phyloP scores from a whole-genome alignment of 371 early-diverging fungal species.

The Entomophthora muscae region DNA sequence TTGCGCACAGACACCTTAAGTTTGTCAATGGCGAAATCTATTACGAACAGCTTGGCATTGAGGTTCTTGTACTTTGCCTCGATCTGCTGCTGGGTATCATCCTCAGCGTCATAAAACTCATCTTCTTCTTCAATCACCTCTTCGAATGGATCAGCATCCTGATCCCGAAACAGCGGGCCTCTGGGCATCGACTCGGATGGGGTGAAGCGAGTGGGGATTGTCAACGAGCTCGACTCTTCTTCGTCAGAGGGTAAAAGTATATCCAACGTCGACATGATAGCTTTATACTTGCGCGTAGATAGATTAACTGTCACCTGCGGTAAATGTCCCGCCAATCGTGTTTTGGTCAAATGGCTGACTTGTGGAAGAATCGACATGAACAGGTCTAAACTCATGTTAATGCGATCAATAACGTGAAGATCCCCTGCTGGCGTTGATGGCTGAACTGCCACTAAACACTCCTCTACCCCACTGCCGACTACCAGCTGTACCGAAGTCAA shows the following conservation, averaged over 20 bases:
- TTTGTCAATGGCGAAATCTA: slow-evolving; percentile 50
- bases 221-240: slow-evolving; percentile 8
- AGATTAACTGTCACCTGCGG: slow-evolving; percentile 78
- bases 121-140: slow-evolving; percentile 13
- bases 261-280: slow-evolving; percentile 68
- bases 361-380: slow-evolving; percentile 76
- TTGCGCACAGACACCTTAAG: slow-evolving; percentile 45
- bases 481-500: slow-evolving; percentile 69
- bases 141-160: slow-evolving; percentile 13
- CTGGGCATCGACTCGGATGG: neutral
- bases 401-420: slow-evolving; percentile 70
- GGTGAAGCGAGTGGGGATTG: neutral
- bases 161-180: neutral
- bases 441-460: slow-evolving; percentile 48
- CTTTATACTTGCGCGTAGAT: slow-evolving; percentile 85
- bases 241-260: slow-evolving; percentile 22
- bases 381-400: slow-evolving; percentile 63
- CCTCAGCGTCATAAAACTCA: slow-evolving; percentile 15
- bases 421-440: slow-evolving; percentile 24
- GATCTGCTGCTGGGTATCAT: slow-evolving; percentile 5
- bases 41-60: slow-evolving; percentile 32
- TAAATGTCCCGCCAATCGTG: slow-evolving; percentile 64
- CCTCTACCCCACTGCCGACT: slow-evolving; percentile 55
- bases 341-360: slow-evolving; percentile 46
- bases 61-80: slow-evolving; percentile 15